phyloP scores from a whole-genome alignment of 805 yeast species.

The Sugiyamaella smithiae region DNA sequence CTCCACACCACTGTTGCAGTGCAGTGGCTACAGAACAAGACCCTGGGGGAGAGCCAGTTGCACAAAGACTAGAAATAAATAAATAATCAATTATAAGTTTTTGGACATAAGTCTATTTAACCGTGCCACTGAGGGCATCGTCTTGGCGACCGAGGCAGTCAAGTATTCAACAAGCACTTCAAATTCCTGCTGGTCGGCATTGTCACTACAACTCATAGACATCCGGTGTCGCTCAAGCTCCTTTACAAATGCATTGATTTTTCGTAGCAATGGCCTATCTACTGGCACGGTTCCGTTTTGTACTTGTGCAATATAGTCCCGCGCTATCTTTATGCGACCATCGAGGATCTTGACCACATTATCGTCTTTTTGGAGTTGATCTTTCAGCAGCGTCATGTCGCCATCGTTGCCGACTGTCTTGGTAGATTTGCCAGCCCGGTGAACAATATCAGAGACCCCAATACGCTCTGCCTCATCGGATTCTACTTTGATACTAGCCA shows the following conservation, averaged over 20 bases:
- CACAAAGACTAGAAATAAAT: too few species aligned
- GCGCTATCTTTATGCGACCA: slow-evolving; percentile 22
- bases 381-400: slow-evolving; percentile 11
- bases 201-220: slow-evolving; percentile 4
- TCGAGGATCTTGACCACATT: slow-evolving; percentile 28
- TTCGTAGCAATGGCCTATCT: slow-evolving; percentile 24
- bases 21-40: too few species aligned
- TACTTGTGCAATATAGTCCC: slow-evolving; percentile 23
- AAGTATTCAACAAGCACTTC: slow-evolving; percentile 27
- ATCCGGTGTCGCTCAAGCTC: slow-evolving; percentile 13
- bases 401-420: slow-evolving; percentile 5
- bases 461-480: slow-evolving; percentile 32
- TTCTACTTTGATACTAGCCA: slow-evolving; percentile 23
- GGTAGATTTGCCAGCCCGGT: background rate
- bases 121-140: slow-evolving; percentile 17
- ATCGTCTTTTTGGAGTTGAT: slow-evolving; percentile 19
- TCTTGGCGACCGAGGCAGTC: slow-evolving; percentile 26
- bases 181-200: slow-evolving; percentile 13
- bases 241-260: slow-evolving; percentile 23
- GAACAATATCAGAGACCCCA: slow-evolving; percentile 31
- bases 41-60: too few species aligned
- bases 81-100: too few species aligned
- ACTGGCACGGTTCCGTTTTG: slow-evolving; percentile 13
- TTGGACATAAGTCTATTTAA: background rate
- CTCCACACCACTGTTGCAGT: too few species aligned